Evolutionary conservation across 1,139 yeast genomes (phyloP), one percentile per base, ranked within the genome.

Genomic region (Pichia sp.): DNA sequence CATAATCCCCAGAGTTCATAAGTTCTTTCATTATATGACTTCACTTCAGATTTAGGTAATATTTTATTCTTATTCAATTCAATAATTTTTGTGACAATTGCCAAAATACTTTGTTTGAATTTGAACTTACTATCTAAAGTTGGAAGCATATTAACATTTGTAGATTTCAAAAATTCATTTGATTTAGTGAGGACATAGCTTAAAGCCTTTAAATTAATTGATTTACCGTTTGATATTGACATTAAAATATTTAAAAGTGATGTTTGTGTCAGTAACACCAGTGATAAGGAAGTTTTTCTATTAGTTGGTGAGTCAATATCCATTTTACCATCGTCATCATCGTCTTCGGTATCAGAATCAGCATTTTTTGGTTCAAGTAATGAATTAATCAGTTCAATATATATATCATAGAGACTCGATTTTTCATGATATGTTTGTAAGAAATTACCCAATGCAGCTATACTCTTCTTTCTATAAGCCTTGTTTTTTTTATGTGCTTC

Each of bases 401-500:
- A 79, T 3, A 64, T 64, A 1, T 64, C 68, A 40, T 69, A 61
- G 40, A 76, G 53, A 3, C 66, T 26, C 3, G 36, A 69, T 12
- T 67, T 71, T 36, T 67, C 65, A 23, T 78, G 77, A 56, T 70
- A 80, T 1, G 59, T 57, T 37, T 69, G 68, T 3, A 80, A 58
- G 54, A 72, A 83, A 23, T 62, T 67, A 3, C 84, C 80, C 40
- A 78, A 65, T 1, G 76, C 66, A 35, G 71, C 67, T n/a, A 82
- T 63, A 1, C 80, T 73, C 36, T 71, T 69, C 45, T 67, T 70
- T 51, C 80, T 86, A 62, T 90, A 90, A 1, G 66, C 75, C 56
- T 74, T 76, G 61, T 86, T 88, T 45, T 78, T 76, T 56, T 95
- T 72, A 51, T 76, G 77, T 0, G 85, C 78, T 63, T 90, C 97